Evolutionary conservation across 176 grass and related monocot genomes (phyloP).

Genomic region (Coix lacrymajobi): DNA sequence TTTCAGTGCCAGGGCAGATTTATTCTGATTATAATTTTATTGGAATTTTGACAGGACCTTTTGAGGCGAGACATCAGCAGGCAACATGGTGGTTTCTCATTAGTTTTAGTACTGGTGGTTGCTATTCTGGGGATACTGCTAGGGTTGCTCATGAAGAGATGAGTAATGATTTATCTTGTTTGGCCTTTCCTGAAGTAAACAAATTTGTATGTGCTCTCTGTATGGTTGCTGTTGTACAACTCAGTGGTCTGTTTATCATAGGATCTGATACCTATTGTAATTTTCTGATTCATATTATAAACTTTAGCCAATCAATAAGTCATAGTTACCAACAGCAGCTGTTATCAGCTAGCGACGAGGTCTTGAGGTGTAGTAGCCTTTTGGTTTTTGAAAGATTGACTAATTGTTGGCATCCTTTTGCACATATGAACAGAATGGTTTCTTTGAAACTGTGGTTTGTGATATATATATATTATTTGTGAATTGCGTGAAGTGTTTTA

Average conservation of each 20-base stretch:
- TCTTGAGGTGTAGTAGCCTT: not conserved
- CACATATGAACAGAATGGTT: not conserved
- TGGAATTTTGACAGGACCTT: conserved; percentile 49
- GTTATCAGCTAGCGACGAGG: conserved; percentile 4
- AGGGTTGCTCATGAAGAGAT: conserved; percentile 71
- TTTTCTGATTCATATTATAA: conserved; percentile 25
- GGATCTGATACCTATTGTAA: conserved; percentile 36
- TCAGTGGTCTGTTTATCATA: conserved; percentile 15
- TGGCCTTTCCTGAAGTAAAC: conserved; percentile 10
- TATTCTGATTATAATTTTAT: conserved; percentile 4
- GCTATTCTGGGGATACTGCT: conserved; percentile 75
- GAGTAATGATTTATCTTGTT: conserved; percentile 27
- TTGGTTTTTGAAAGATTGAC: not conserved
- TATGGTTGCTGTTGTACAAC: conserved; percentile 36
- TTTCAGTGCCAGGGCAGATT: not conserved
- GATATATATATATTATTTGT: not conserved
- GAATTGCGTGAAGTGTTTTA: not conserved
- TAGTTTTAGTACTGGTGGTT: conserved; percentile 52
- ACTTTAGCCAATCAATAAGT: conserved; percentile 16
- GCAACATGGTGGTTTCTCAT: conserved; percentile 51
- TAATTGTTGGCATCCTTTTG: conserved; percentile 20
- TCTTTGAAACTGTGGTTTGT: not conserved
- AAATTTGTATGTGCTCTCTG: not conserved
- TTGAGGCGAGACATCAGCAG: conserved; percentile 58
- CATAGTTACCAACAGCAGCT: not conserved